Base-by-base conservation (phyloP, 164 flowering plant species). In the Platanus orientalis region DNA sequence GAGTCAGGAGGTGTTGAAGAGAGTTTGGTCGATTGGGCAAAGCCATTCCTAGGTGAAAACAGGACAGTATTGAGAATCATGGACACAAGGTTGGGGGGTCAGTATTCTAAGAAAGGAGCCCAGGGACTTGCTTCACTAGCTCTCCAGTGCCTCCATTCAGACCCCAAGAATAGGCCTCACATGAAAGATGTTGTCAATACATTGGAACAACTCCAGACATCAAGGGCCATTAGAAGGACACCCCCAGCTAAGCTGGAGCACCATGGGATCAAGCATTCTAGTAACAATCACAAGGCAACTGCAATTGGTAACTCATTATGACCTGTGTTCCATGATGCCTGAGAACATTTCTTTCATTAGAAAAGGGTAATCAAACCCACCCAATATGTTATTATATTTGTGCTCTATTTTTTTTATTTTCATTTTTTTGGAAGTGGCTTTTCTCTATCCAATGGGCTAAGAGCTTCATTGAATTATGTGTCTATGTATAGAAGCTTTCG, bases 71-170 rank as follows among this genome's bases (percentile, higher is more conserved):
- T 85, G 57, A 80, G 97, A 71, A 79, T 91, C 26, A 91, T 91
- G 93, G 97, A 91, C 75, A 82, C 91, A 52, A 78, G 86, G 65
- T 61, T 91, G 66, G 88, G 89, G 0, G 97, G 97, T 25, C 96
- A 85, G 63, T 91, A 91, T 73, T 70, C 93, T 1, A 88, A 85
- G 74, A 88, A 84, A 73, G 90, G 57, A 36, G 97, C 89, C 3
- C 87, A 82, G 36, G 74, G 83, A 44, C 81, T 81, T 17, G 92
- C 92, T 21, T 72, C 84, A 26, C 73, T 91, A 59, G 96, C 88
- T 42, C 52, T 83, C 51, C 78, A 82, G 39, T 91, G 97, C 75
- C 74, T 89, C 25, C 74, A 84, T 54, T 63, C 65, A 4, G 92
- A 87, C 59, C 81, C 92, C 24, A 85, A 73, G 68, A 56, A 72